Base-by-base conservation (phyloP, 1,284 basidiomycete genomes). In the Heliocybe sulcata region DNA sequence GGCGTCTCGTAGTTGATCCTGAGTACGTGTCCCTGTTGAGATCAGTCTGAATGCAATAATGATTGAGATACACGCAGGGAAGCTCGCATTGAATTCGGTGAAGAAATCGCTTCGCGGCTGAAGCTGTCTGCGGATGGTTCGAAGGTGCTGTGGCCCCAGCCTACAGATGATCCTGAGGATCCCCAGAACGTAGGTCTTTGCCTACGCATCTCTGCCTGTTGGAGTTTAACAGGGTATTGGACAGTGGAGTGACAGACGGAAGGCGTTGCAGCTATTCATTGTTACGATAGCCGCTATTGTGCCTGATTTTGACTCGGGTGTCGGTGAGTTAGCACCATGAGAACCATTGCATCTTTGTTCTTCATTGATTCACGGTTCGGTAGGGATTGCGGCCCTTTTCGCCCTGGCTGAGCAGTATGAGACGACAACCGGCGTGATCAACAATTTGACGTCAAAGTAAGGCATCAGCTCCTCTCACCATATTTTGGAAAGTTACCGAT, bases 271-370 rank as follows among this genome's bases (percentile, higher is more conserved):
- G 55, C 67, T 87, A 25, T 57, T 81, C 38, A 82, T 86, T 57
- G 72, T 83, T 55, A 85, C 83, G 0, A 63, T 86, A 35, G 83
- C 85, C 6, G 81, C 85, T 2, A 79, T 87, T 42, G 79, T 85
- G 10, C 85, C 85, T 0, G 85, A 86, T 62, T 86, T 87, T 58
- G 81, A 83, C 59, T 85, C 83, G 11, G 82, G 80, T 0, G 83
- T 84, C 57, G 83, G 83, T 82, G 23, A 53, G 73, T 47, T 8
- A n/a, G n/a, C n/a, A n/a, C n/a, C n/a, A 9, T 11, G 19, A 11
- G n/a, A 9, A 11, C 19, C 20, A 20, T 9, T 8, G 9, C 45
- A 9, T 47, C 10, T 10, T 20, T 25, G 9, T 47, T 9, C 9
- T 9, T 10, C 45, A 9, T 11, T 47, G n/a, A 19, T 25, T 9